These are phyloP conservation scores for Ophiocordyceps sinensis DNA, from an alignment of 2,329 filamentous ascomycete genomes.

Conservation along the genomic window DNA sequence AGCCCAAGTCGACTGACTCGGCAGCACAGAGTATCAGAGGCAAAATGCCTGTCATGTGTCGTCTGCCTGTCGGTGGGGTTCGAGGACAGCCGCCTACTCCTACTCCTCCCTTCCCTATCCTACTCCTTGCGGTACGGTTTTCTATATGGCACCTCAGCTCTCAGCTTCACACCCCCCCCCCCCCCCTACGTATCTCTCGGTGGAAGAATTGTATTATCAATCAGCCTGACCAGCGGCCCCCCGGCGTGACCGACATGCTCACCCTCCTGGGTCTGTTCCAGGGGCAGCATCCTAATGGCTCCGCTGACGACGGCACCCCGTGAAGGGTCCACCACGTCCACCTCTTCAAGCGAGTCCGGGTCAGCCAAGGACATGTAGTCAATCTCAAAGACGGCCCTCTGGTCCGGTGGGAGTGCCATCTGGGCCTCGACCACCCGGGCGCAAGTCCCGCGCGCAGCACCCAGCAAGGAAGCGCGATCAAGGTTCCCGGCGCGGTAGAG, in stretches of 20 bases:
- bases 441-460: conserved; percentile 50
- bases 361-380: conserved; percentile 91
- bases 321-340: conserved; percentile 52
- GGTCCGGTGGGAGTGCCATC: conserved; percentile 36
- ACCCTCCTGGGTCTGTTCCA: conserved; percentile 53
- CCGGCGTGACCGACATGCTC: conserved; percentile 64
- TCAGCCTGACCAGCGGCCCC: conserved; percentile 67
- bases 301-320: conserved; percentile 77
- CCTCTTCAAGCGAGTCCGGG: conserved; percentile 66
- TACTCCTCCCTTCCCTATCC: no score
- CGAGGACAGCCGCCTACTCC: no score
- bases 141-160: no score
- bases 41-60: no score
- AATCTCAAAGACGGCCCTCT: conserved; percentile 62
- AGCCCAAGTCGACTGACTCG: no score
- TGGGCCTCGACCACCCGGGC: conserved; percentile 45
- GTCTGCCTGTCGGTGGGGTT: no score
- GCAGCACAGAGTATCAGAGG: no score
- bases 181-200: no score
- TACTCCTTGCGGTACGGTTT: no score
- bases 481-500: conserved; percentile 41
- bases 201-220: conserved; percentile 78
- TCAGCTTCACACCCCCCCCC: no score
- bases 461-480: conserved; percentile 53
- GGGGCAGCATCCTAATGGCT: conserved; percentile 75